Conservation (phyloP, 208 protist genomes). For the Angomonas ambiguus region DNA sequence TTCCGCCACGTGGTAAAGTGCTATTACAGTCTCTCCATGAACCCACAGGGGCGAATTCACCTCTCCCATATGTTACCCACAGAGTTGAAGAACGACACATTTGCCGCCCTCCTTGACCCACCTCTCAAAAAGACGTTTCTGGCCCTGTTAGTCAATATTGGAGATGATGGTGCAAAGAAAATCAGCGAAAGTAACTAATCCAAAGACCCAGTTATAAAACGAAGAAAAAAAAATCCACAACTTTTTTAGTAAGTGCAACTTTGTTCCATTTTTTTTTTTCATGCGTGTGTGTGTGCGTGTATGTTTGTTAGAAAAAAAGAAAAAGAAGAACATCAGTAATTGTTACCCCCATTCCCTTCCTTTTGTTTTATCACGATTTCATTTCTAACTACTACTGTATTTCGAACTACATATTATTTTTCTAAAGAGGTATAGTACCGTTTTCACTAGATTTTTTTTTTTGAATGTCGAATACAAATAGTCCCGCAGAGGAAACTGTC, state of each 20-base stretch:
- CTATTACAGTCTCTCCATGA: slow-evolving; percentile 96
- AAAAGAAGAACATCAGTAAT: too few species aligned
- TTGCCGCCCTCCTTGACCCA: slow-evolving; percentile 54
- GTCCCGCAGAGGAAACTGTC: neutral
- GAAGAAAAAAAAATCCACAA: neutral
- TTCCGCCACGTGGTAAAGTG: slow-evolving; percentile 99
- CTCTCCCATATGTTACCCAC: slow-evolving; percentile 72
- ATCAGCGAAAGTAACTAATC: slow-evolving; percentile 17
- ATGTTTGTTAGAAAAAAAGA: too few species aligned
- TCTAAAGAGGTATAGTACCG: too few species aligned
- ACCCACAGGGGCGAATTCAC: slow-evolving; percentile 78
- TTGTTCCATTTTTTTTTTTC: neutral
- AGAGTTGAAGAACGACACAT: slow-evolving; percentile 84
- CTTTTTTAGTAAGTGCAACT: too few species aligned
- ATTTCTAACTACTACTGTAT: neutral
- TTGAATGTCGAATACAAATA: neutral
- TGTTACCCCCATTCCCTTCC: too few species aligned
- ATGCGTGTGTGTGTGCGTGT: neutral
- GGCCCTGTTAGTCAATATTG: slow-evolving; percentile 82
- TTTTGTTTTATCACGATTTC: slow-evolving; percentile 1
- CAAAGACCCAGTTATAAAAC: neutral
- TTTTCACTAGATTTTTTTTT: slow-evolving; percentile 12
- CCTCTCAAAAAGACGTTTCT: slow-evolving; percentile 76
- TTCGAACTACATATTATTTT: neutral
- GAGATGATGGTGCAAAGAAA: slow-evolving; percentile 58